Evolutionary conservation across 805 yeast species (phyloP).

Genomic region (Komagataella phaffii): DNA sequence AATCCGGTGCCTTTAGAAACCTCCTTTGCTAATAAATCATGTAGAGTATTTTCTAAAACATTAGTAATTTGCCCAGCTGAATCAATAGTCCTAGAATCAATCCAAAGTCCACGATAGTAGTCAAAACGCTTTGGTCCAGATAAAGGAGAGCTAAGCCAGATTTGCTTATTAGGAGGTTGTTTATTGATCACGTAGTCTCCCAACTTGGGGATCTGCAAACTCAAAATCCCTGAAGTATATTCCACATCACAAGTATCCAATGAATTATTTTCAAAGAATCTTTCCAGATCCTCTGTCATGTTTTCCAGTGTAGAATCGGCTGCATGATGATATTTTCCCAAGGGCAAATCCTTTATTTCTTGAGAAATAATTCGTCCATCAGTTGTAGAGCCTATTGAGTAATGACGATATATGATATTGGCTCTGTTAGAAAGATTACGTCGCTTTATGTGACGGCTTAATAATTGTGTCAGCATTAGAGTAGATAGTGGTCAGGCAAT

Average conservation of each 20-base stretch:
- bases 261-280: conserved; percentile 53
- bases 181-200: conserved; percentile 91
- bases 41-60: conserved; percentile 16
- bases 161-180: conserved; percentile 95
- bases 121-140: conserved; percentile 90
- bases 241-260: conserved; percentile 11
- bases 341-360: conserved; percentile 33
- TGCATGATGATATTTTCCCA: conserved; percentile 43
- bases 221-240: conserved; percentile 54
- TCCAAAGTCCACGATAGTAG: conserved; percentile 62
- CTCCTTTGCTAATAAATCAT: conserved; percentile 38
- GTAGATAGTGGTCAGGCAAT: background rate
- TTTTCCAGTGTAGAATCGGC: conserved; percentile 62
- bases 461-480: background rate
- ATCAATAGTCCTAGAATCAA: conserved; percentile 8
- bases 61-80: background rate
- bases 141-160: conserved; percentile 89
- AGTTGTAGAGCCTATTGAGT: conserved; percentile 19
- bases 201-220: conserved; percentile 50
- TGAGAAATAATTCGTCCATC: conserved; percentile 40
- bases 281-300: conserved; percentile 55
- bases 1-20: conserved; percentile 19
- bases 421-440: background rate
- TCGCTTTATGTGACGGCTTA: background rate
- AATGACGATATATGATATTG: background rate